Evolutionary conservation across 202 grass and related monocot genomes (phyloP), one percentile per base, ranked within the genome.

Genomic region (Brachypodium distachyon): DNA sequence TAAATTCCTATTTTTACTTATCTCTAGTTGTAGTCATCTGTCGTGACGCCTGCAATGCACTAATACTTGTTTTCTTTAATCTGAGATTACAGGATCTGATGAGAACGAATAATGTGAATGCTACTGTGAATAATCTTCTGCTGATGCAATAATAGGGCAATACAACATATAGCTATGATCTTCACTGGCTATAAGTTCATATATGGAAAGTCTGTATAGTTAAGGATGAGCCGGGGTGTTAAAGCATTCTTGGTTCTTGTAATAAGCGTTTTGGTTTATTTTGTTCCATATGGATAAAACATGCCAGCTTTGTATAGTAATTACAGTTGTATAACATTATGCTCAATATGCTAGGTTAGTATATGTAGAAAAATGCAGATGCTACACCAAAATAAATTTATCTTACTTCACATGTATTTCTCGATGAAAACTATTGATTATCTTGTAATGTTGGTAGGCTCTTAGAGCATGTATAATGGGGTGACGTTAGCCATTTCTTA

Each of bases 51-150:
- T 8, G n/a, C 41, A n/a, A 55, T 61, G 40, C 63, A 55, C 27
- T 76, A 27, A 88, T 63, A 8, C 7, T n/a, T 69, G 72, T 31
- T 39, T 29, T 46, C 42, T 37, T 67, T 11, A 37, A 76, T 72
- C 28, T 61, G 32, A n/a, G n/a, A 31, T 44, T 83, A 44, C 80
- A 99, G 96, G 96, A 96, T 91, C 90, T 99, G 84, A 85, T 71
- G 73, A 90, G 96, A 84, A 99, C 92, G 57, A 96, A 93, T 88
- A 99, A 99, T 77, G 83, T 93, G 79, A 96, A 96, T 72, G 81
- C 91, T 38, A 99, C 96, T 85, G 92, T 99, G 90, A 99, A 99
- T 99, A 99, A 99, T 99, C 96, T 99, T 87, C 80, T 99, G 81
- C 50, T 96, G 77, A 85, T 86, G 80, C 90, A 90, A 80, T 93